A percentile compares a stretch with the other conserved stretches of the same genome.
Evolutionary conservation across 306 rosid species (phyloP).

Genomic region (Rubus parviflorus): DNA sequence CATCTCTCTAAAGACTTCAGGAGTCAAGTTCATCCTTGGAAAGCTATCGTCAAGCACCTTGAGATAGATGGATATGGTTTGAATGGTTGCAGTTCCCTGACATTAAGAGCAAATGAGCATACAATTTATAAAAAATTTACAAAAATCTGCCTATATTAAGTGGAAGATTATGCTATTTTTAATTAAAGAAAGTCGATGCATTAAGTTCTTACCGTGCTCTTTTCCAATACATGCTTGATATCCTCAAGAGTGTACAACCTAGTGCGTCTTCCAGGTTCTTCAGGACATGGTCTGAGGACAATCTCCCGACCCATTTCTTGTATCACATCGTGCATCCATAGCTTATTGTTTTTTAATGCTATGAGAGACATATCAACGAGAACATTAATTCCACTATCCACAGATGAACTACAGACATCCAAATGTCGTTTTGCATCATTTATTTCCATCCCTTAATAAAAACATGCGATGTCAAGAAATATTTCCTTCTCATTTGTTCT

Average conservation of each 20-base stretch:
- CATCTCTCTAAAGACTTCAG: neutral
- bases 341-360: neutral
- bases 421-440: neutral
- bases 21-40: neutral
- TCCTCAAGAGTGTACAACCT: neutral
- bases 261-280: neutral
- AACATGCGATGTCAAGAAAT: neutral
- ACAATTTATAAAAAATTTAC: too few species aligned
- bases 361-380: conserved; percentile 44
- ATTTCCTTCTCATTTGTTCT: neutral
- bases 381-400: conserved; percentile 27
- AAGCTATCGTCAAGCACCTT: accelerated
- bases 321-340: conserved; percentile 38
- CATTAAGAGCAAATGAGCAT: neutral
- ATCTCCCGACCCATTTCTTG: conserved; percentile 34
- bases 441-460: neutral
- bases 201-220: neutral
- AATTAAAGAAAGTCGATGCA: neutral
- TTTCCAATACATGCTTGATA: neutral
- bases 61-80: neutral
- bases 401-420: neutral
- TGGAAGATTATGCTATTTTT: too few species aligned
- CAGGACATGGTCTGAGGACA: conserved; percentile 5
- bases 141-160: too few species aligned
- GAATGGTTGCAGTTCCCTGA: neutral